Evolutionary conservation across 2,329 filamentous ascomycete species (phyloP).

Genomic region (Neocatenulostroma microsporum): DNA sequence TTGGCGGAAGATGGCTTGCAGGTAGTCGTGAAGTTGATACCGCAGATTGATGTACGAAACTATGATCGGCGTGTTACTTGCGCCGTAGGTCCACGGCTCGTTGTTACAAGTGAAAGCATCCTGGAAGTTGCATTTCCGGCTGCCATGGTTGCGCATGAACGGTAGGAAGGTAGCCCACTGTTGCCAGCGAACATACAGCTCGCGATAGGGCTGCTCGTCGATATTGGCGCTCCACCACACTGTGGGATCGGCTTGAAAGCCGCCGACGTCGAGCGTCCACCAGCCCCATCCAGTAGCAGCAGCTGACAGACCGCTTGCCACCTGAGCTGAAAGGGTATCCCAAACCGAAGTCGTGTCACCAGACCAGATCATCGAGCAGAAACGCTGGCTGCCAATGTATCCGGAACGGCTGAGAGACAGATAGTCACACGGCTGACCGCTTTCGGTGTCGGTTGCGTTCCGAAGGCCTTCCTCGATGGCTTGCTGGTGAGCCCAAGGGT

Average conservation of each 20-base stretch:
- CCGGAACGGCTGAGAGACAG: conserved; percentile 24
- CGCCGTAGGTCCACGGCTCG: conserved; percentile 28
- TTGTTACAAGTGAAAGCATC: conserved; percentile 33
- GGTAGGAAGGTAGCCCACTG: conserved; percentile 28
- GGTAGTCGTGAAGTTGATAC: conserved; percentile 24
- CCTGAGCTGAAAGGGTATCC: conserved; percentile 24
- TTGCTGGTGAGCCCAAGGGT: conserved; percentile 27
- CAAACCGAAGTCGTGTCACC: conserved; percentile 25
- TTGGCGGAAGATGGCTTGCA: conserved; percentile 28
- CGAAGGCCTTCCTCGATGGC: conserved; percentile 26
- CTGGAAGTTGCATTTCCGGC: conserved; percentile 22
- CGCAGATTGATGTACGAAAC: conserved; percentile 25
- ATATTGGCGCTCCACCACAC: conserved; percentile 29
- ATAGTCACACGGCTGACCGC: conserved; percentile 22
- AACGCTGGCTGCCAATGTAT: conserved; percentile 27
- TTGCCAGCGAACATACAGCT: conserved; percentile 27
- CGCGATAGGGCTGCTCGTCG: conserved; percentile 23
- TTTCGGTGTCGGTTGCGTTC: conserved; percentile 20
- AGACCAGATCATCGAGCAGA: conserved; percentile 29
- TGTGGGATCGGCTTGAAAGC: conserved; percentile 28
- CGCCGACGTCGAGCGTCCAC: conserved; percentile 27
- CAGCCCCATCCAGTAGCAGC: conserved; percentile 24
- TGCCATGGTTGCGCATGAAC: conserved; percentile 28
- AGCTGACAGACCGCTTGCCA: conserved; percentile 22
- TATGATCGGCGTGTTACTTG: conserved; percentile 22